These are phyloP conservation scores for Drechslerella stenobrocha DNA, from an alignment of 2,329 filamentous ascomycete genomes.

Conservation along the genomic window DNA sequence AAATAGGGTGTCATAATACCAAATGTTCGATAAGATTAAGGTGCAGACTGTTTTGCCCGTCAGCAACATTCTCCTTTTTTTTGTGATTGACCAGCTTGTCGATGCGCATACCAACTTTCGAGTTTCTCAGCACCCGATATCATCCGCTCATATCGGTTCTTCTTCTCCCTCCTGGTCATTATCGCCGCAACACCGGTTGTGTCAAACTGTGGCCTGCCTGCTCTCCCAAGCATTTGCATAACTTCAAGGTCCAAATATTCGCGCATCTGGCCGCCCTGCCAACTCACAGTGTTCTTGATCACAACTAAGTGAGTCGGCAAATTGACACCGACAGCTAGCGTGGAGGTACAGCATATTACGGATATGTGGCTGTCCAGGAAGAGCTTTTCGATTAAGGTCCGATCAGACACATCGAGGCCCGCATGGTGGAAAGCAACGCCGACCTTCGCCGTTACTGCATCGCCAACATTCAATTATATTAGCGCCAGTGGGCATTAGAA, in stretches of 20 bases:
- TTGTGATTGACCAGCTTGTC: neutral
- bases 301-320: slow-evolving; percentile 81
- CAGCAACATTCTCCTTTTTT: neutral
- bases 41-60: slow-evolving; percentile 64
- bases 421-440: slow-evolving; percentile 84
- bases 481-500: neutral
- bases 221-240: slow-evolving; percentile 88
- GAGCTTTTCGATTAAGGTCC: slow-evolving; percentile 67
- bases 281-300: slow-evolving; percentile 75
- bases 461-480: neutral
- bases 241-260: slow-evolving; percentile 82
- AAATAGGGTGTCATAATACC: slow-evolving; percentile 48
- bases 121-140: slow-evolving; percentile 72
- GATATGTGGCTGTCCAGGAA: slow-evolving; percentile 73
- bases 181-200: slow-evolving; percentile 75
- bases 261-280: slow-evolving; percentile 63
- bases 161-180: slow-evolving; percentile 70
- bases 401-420: slow-evolving; percentile 68
- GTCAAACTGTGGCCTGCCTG: slow-evolving; percentile 82
- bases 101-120: slow-evolving; percentile 65
- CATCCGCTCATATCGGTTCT: slow-evolving; percentile 70
- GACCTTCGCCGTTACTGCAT: slow-evolving; percentile 55
- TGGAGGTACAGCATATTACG: slow-evolving; percentile 85
- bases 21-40: slow-evolving; percentile 78
- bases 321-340: slow-evolving; percentile 80